phyloP scores from a whole-genome alignment of 2,329 filamentous ascomycete genomes.

The Penicillium sp. region DNA sequence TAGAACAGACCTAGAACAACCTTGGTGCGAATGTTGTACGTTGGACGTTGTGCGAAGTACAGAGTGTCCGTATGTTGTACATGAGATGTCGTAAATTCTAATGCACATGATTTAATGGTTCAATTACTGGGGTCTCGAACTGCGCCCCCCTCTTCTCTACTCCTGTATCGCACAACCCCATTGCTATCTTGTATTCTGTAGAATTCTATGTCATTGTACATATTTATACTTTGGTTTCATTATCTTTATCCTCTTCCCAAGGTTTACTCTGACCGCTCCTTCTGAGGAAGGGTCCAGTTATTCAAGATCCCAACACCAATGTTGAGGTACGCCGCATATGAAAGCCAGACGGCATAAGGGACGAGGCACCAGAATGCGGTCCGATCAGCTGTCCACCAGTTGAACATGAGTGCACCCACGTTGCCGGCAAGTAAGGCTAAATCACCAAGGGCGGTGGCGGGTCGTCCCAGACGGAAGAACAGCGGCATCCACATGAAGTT shows the following conservation, averaged over 20 bases:
- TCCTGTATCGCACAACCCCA: neutral
- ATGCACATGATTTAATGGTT: slow-evolving; percentile 3
- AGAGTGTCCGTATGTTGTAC: neutral
- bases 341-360: slow-evolving; percentile 83
- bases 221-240: neutral
- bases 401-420: slow-evolving; percentile 66
- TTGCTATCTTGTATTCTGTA: neutral
- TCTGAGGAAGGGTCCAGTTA: slow-evolving; percentile 52
- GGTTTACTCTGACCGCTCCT: slow-evolving; percentile 42
- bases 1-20: neutral
- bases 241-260: too few relatives aligned
- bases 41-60: too few relatives aligned
- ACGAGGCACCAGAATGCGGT: slow-evolving; percentile 71
- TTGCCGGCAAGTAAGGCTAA: slow-evolving; percentile 70
- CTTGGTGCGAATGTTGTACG: too few relatives aligned
- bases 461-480: slow-evolving; percentile 77
- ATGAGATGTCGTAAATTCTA: neutral
- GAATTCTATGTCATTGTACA: neutral
- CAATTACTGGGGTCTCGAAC: neutral
- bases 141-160: too few relatives aligned
- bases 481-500: slow-evolving; percentile 91
- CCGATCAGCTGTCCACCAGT: slow-evolving; percentile 73
- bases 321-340: slow-evolving; percentile 83
- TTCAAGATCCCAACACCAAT: slow-evolving; percentile 68
- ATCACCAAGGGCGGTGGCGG: slow-evolving; percentile 72